Evolutionary conservation across 352 stramenopile genomes (phyloP).

Genomic region (Phytophthora parvispora): DNA sequence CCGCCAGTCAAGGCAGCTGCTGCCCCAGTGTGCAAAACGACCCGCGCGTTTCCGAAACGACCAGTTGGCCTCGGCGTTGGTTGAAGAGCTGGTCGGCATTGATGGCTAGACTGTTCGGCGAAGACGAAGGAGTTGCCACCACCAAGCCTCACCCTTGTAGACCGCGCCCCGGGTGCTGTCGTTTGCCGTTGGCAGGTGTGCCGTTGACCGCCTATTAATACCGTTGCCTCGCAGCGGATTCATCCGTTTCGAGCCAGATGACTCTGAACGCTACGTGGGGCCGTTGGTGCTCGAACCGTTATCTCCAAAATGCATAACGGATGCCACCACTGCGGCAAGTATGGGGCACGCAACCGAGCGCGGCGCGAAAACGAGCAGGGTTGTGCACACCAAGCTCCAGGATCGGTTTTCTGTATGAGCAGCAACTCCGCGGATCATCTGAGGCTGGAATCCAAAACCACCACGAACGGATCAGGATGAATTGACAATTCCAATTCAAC

Average conservation of each 20-base stretch:
- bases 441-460: conserved; percentile 30
- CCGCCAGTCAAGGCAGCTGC: conserved; percentile 28
- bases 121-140: conserved; percentile 28
- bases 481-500: conserved; percentile 40
- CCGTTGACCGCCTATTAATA: conserved; percentile 49
- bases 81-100: conserved; percentile 31
- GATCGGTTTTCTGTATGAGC: conserved; percentile 20
- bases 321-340: conserved; percentile 16
- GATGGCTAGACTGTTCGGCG: conserved; percentile 29
- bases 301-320: conserved; percentile 33
- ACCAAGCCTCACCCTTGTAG: conserved; percentile 3
- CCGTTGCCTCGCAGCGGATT: conserved; percentile 32
- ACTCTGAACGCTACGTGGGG: conserved; percentile 23
- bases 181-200: conserved; percentile 23
- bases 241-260: conserved; percentile 31
- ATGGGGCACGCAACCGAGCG: conserved; percentile 4
- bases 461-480: conserved; percentile 30
- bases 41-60: conserved; percentile 43
- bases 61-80: conserved; percentile 24
- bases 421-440: conserved; percentile 14
- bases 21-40: conserved; percentile 32
- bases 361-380: conserved; percentile 2
- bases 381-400: conserved; percentile 8
- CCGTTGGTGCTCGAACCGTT: conserved; percentile 27
- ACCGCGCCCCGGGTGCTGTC: neutral